Conservation (phyloP, 2,329 filamentous ascomycete species). For the Botryotinia globosa region DNA sequence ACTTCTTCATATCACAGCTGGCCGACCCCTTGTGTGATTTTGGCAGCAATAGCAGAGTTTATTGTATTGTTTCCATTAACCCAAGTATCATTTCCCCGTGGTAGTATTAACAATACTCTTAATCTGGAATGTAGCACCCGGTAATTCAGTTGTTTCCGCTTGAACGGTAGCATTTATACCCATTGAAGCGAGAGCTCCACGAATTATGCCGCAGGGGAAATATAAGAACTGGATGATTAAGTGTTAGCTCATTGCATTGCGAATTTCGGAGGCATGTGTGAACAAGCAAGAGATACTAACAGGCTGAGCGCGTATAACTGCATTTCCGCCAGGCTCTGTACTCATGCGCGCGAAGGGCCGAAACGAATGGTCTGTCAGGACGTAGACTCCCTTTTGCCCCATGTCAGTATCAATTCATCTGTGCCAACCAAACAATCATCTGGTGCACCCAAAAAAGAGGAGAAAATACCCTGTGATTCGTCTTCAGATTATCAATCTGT, state of each 20-base stretch:
- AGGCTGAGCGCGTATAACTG: constrained; percentile 71
- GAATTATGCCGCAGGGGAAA: constrained; percentile 90
- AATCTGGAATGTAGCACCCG: constrained; percentile 91
- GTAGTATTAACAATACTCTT: constrained; percentile 63
- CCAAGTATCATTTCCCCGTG: not conserved
- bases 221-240: constrained; percentile 68
- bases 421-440: not conserved
- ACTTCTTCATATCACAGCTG: not conserved
- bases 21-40: not conserved
- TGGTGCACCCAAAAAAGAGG: not conserved
- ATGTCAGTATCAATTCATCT: constrained; percentile 16
- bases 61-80: not conserved
- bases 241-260: not conserved
- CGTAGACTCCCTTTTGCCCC: constrained; percentile 74
- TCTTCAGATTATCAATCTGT: constrained; percentile 98
- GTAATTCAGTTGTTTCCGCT: constrained; percentile 83
- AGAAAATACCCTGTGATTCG: constrained; percentile 75
- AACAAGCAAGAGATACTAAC: constrained; percentile 50
- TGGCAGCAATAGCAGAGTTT: not conserved
- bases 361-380: constrained; percentile 90
- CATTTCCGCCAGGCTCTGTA: constrained; percentile 71
- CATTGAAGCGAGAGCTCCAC: constrained; percentile 87
- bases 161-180: constrained; percentile 90
- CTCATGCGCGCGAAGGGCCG: constrained; percentile 88
- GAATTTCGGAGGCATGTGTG: not conserved